A percentile compares a stretch with the other conserved stretches of the same genome.
phyloP scores from a whole-genome alignment of 257 asterid species.

The Przewalskia tangutica region DNA sequence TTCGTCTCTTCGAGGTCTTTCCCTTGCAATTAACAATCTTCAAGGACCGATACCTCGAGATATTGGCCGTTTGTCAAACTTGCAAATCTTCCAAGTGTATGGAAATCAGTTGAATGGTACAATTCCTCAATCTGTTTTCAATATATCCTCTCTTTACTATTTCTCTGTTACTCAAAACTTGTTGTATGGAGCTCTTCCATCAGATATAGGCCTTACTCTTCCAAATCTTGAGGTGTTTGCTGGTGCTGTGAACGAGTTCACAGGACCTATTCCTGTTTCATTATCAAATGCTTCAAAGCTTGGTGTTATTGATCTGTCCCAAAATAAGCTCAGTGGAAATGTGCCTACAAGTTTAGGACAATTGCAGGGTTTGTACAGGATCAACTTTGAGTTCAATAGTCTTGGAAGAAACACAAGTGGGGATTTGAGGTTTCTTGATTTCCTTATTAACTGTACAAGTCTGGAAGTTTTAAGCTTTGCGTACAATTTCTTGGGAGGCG shows the following conservation, averaged over 20 bases:
- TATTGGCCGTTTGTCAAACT: neutral
- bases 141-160: slow-evolving; percentile 5
- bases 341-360: slow-evolving; percentile 8
- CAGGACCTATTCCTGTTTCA: slow-evolving; percentile 20
- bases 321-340: slow-evolving; percentile 6
- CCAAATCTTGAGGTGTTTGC: slow-evolving; percentile 10
- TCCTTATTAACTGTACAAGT: slow-evolving; percentile 15
- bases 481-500: slow-evolving; percentile 3
- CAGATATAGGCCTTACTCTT: slow-evolving; percentile 12
- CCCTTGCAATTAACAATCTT: slow-evolving; percentile 1
- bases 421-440: slow-evolving; percentile 12
- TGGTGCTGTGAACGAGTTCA: slow-evolving; percentile 11
- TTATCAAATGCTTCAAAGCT: slow-evolving; percentile 21
- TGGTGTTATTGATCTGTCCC: slow-evolving; percentile 5
- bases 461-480: slow-evolving; percentile 16
- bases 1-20: neutral
- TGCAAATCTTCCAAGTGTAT: neutral
- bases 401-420: slow-evolving; percentile 12
- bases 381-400: slow-evolving; percentile 8
- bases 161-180: slow-evolving; percentile 9
- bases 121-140: slow-evolving; percentile 11
- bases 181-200: slow-evolving; percentile 11
- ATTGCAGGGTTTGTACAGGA: neutral
- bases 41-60: slow-evolving; percentile 14
- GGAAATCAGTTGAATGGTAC: slow-evolving; percentile 10